Evolutionary conservation across 345 rosid species (phyloP), one percentile per base, ranked within the genome.

Genomic region (Litchi chinensis): DNA sequence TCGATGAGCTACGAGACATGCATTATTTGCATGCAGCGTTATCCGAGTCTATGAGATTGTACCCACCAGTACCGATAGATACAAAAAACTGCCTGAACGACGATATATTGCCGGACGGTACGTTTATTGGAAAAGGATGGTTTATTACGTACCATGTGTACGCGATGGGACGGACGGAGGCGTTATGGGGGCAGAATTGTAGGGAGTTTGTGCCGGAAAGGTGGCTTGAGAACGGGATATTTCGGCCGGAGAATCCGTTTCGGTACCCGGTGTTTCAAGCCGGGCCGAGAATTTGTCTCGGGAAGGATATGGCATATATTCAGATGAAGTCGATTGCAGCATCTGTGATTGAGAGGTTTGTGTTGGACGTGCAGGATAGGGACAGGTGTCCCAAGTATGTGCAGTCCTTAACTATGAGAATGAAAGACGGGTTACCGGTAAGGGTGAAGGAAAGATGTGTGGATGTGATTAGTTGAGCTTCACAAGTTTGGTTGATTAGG

Each of bases 1-100:
- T 67, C 22, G 76, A 83, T 10, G 70, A 74, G 67, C 83, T 84
- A 15, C 76, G 83, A 56, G 85, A 88, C 22, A 84, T 88, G 85
- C 75, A 85, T 26, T 79, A 83, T 76, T 44, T 87, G 79, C 91
- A 88, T 2, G 87, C 88, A 8, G 82, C 89, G 5, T 65, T 88
- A 26, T 83, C 85, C 10, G 91, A 88, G 70, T 70, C 77, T 41
- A 83, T 88, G 88, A 78, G 91, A 81, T 74, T 88, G 15, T 86
- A 86, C 70, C 91, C 91, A 19, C 89, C 89, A 3, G 91, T 86
- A 5, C 85, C 91, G 8, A 4, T 78, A n/a, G 85, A 88, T 43
- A 57, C 79, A 18, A 88, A 84, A 70, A n/a, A 64, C 1, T 83
- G 87, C 46, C n/a, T 50, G 0, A 16, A n/a, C 11, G 80, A 79